phyloP scores from a whole-genome alignment of 2,329 filamentous ascomycete species.

The Diplodia corticola region DNA sequence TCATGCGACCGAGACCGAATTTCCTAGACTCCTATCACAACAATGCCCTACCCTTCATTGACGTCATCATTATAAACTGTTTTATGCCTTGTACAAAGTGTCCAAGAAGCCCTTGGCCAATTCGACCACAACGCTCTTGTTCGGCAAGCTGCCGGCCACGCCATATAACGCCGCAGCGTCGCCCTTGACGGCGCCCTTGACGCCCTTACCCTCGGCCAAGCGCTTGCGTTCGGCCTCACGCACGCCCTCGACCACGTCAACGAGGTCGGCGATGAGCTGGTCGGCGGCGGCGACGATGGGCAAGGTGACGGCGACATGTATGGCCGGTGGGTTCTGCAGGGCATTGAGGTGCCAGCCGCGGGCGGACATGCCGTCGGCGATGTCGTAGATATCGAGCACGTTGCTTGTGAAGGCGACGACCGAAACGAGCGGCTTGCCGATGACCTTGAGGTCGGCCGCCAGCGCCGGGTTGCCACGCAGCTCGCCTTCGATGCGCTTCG shows the following conservation, averaged over 20 bases:
- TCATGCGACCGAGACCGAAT: background rate
- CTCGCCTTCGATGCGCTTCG: conserved; percentile 76
- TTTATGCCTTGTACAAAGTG: conserved; percentile 81
- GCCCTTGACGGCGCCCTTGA: conserved; percentile 61
- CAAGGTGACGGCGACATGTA: conserved; percentile 91
- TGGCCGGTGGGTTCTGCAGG: conserved; percentile 84
- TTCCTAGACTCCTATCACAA: background rate
- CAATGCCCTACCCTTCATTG: background rate
- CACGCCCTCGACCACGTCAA: conserved; percentile 64
- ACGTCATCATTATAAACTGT: background rate
- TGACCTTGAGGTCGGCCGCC: conserved; percentile 69
- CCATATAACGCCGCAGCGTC: conserved; percentile 90
- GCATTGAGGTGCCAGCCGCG: conserved; percentile 96
- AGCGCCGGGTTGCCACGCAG: conserved; percentile 70
- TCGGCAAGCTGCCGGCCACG: conserved; percentile 89
- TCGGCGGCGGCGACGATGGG: conserved; percentile 83
- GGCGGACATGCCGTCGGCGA: conserved; percentile 81
- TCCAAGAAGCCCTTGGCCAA: conserved; percentile 90
- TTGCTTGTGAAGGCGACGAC: conserved; percentile 86
- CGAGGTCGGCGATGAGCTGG: conserved; percentile 69
- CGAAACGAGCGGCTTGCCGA: conserved; percentile 84
- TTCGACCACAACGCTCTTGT: conserved; percentile 92
- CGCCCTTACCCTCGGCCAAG: conserved; percentile 66
- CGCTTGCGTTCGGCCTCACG: conserved; percentile 77
- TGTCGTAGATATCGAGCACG: conserved; percentile 88